Base-by-base conservation (phyloP, 139 green algal species). In the Trebouxia sp. region DNA sequence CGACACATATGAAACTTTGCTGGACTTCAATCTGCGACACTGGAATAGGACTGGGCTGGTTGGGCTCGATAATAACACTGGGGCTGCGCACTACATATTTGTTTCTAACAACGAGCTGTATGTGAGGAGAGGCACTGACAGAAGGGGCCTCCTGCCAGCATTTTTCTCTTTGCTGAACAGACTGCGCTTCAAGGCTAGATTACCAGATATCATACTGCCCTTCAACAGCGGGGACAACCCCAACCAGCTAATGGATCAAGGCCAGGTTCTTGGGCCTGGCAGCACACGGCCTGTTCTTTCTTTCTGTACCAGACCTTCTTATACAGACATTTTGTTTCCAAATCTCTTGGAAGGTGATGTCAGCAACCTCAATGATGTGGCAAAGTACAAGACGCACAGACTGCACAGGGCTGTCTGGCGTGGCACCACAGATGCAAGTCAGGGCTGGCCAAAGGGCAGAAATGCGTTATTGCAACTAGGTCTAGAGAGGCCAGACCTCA, bases 281-380 rank as follows among this genome's bases (percentile, higher is more conserved):
- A 24, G n/a, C 12, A 32, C 50, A 9, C 15, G 14, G 35, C 76
- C 76, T 65, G 41, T 81, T 12, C 32, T 81, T 15, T 74, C 50
- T 28, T 81, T 81, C 76, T 81, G 76, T 24, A 70, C 41, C 43
- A 32, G 24, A 35, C 37, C 32, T 17, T 41, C 14, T n/a, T 39
- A 56, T 22, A 81, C 37, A 22, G 76, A 81, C 51, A 81, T 81
- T n/a, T 35, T 81, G 37, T 47, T 81, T 17, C 76, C 76, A 17
- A 81, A 81, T 65, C 35, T 50, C 32, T 39, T 81, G 14, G 76
- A 81, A 43, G 76, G 76, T 26, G 62, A 72, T 45, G 62, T 72
- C 11, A 45, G 28, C 62, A 72, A 43, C 15, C 62, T 32, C 35
- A 30, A 45, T 72, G 62, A 72, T 28, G 14, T 72, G 32, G 12